Base-by-base conservation (phyloP, 2,329 filamentous ascomycete species). In the Thielaviopsis ethacetica region DNA sequence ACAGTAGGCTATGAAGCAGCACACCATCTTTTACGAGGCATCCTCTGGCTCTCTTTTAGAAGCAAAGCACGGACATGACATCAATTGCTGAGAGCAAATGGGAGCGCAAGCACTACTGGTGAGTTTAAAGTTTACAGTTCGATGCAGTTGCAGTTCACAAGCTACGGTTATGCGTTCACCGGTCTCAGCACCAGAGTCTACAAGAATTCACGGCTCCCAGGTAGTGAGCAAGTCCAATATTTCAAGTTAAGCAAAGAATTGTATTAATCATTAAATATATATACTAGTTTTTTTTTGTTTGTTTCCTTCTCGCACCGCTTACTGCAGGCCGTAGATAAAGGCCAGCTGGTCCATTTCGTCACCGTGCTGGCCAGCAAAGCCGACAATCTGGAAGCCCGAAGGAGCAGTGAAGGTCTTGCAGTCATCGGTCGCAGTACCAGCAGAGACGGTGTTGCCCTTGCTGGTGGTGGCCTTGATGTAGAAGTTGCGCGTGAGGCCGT, bases 321-420 rank as follows among this genome's bases (percentile, higher is more conserved):
- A 75, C 65, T 70, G 68, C 17, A 71, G 71, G 19, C 71, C 73
- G 62, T 74, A 77, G 27, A 76, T 66, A 61, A 78, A 74, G 0
- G 67, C 78, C 44, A 82, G 64, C 66, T 76, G 74, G 65, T 82
- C 79, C 52, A 83, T 64, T 68, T 81, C 78, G 60, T 79, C 76
- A 0, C 77, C 79, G 61, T 65, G 68, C 64, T 76, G 73, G 17
- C 78, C 77, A 57, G 75, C 64, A 63, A 75, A 79, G 3, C 78
- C 78, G n/a, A 77, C 73, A 65, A 81, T 75, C 56, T 73, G 72
- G 71, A 73, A 79, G 2, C 76, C 77, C 1, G 62, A 60, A 21
- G 74, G 75, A 1, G 76, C 76, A n/a, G 65, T 68, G 56, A 71
- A 75, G 1, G 71, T 72, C 5, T 68, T 65, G 64, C 78, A 82